Percentiles rank a stretch among this genome's conserved stretches.
These are phyloP conservation scores for Fremontodendron californicum DNA, from an alignment of 345 rosid genomes.

Conservation along the genomic window DNA sequence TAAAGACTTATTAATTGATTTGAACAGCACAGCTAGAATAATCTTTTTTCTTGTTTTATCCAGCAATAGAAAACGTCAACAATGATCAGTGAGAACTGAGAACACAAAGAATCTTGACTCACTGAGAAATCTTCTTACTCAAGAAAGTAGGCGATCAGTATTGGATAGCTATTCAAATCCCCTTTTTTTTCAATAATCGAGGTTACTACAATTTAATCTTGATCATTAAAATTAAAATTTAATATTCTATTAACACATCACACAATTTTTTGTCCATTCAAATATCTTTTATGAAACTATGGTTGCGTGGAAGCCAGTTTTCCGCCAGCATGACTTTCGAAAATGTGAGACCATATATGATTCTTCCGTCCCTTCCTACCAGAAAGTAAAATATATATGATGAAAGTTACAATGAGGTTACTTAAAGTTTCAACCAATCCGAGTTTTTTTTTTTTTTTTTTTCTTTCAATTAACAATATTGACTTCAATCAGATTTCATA, in stretches of 20 bases:
- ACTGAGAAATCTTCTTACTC: slow-evolving; percentile 9
- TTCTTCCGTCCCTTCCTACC: background rate
- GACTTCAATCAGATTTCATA: too few relatives aligned
- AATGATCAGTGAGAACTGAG: background rate
- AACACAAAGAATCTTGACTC: slow-evolving; percentile 2
- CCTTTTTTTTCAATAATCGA: too few relatives aligned
- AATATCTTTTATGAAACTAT: too few relatives aligned
- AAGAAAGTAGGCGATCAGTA: slow-evolving; percentile 6
- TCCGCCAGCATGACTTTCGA: background rate
- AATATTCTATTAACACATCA: too few relatives aligned
- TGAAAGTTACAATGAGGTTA: background rate
- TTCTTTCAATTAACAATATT: too few relatives aligned
- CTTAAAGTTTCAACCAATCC: background rate
- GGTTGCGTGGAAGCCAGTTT: slow-evolving; percentile 9
- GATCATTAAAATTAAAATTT: too few relatives aligned
- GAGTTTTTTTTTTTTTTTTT: too few relatives aligned
- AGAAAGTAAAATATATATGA: background rate
- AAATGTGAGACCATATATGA: background rate
- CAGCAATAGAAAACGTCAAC: background rate
- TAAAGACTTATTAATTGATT: background rate
- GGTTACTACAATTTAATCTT: too few relatives aligned
- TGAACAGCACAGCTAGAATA: background rate
- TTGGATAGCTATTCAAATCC: background rate
- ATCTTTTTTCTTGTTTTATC: background rate
- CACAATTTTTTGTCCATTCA: too few relatives aligned